Evolutionary conservation across 1,284 basidiomycete species (phyloP).

Genomic region (Apiotrichum gamsii): DNA sequence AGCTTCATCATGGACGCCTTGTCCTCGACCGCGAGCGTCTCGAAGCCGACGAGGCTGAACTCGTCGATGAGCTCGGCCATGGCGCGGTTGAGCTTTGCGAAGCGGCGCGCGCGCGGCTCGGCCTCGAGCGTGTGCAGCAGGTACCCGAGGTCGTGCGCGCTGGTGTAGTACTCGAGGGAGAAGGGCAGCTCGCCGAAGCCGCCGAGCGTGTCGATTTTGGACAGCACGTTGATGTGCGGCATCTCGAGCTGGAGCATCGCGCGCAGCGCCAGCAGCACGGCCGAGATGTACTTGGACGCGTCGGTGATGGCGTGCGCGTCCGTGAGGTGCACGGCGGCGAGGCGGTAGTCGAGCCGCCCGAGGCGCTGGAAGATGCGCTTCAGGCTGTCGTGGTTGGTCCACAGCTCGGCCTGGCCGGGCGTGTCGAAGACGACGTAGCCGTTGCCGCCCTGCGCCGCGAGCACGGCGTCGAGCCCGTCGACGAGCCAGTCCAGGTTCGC

Average conservation of each 20-base stretch:
- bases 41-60: conserved; percentile 89
- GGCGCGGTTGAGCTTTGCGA: conserved; percentile 73
- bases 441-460: conserved; percentile 36
- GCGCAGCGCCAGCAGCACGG: conserved; percentile 82
- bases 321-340: conserved; percentile 90
- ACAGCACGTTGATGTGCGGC: conserved; percentile 90
- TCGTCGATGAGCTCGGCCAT: conserved; percentile 91
- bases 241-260: conserved; percentile 98
- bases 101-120: conserved; percentile 60
- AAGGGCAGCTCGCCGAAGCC: conserved; percentile 89
- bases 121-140: conserved; percentile 64
- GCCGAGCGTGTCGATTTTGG: conserved; percentile 84
- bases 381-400: conserved; percentile 87
- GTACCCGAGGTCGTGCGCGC: conserved; percentile 91
- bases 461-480: conserved; percentile 57
- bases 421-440: conserved; percentile 88
- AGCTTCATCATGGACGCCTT: conserved; percentile 88
- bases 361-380: conserved; percentile 70
- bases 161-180: conserved; percentile 96
- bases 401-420: conserved; percentile 95
- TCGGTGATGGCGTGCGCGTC: conserved; percentile 97
- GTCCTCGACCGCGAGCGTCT: conserved; percentile 95
- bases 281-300: conserved; percentile 87
- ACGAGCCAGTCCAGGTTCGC: conserved; percentile 94
- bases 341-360: conserved; percentile 70